These are phyloP conservation scores for Aureobasidium sp. DNA, from an alignment of 2,329 filamentous ascomycete species.

Conservation along the genomic window DNA sequence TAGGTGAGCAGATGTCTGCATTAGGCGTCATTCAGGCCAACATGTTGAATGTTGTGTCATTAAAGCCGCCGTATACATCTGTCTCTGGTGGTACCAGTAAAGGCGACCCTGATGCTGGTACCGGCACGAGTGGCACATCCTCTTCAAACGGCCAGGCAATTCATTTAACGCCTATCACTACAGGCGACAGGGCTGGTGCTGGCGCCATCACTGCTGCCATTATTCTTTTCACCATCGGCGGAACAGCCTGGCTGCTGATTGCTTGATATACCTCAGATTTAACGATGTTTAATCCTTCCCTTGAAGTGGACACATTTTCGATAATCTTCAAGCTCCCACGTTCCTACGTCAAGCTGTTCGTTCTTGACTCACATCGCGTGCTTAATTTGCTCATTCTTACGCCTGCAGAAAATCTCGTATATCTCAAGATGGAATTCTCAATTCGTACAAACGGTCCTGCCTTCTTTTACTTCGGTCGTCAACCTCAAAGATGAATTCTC, in stretches of 20 bases:
- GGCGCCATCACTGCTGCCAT: slow-evolving; percentile 55
- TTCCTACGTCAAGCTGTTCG: not conserved
- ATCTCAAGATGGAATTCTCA: no score
- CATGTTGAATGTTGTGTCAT: slow-evolving; percentile 30
- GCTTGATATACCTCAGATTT: not conserved
- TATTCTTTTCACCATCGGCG: slow-evolving; percentile 47
- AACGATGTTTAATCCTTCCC: not conserved
- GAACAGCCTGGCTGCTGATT: slow-evolving; percentile 21
- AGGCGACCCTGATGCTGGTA: slow-evolving; percentile 36
- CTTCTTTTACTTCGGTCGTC: no score
- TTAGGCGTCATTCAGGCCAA: slow-evolving; percentile 40
- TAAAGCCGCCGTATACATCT: slow-evolving; percentile 35
- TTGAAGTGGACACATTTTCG: not conserved
- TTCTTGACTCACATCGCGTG: not conserved
- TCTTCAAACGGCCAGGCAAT: slow-evolving; percentile 19
- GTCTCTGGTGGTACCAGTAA: slow-evolving; percentile 41
- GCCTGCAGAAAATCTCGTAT: no score
- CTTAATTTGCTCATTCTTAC: not conserved
- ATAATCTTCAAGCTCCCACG: not conserved
- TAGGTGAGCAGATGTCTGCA: slow-evolving; percentile 48
- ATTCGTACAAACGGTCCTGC: no score
- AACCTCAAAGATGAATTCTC: no score
- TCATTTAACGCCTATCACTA: slow-evolving; percentile 33
- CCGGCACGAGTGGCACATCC: slow-evolving; percentile 24
- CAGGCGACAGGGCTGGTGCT: slow-evolving; percentile 58